phyloP scores from a whole-genome alignment of 2,329 filamentous ascomycete species.

The Dothistroma septosporum region DNA sequence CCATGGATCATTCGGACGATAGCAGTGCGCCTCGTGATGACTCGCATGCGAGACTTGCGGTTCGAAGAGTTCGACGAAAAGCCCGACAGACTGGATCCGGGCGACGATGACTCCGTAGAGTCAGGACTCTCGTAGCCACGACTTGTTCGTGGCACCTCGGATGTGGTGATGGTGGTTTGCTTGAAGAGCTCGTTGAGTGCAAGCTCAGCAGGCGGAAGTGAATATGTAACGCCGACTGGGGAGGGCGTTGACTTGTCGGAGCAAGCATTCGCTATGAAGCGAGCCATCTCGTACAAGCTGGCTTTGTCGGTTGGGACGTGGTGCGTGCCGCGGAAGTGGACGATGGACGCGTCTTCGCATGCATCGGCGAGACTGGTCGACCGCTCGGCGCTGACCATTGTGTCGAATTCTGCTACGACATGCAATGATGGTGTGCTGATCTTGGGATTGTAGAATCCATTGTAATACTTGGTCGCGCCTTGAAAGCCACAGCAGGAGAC shows the following conservation, averaged over 20 bases:
- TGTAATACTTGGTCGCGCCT: conserved; percentile 17
- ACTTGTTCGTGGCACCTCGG: not conserved
- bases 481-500: conserved; percentile 19
- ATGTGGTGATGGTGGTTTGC: not conserved
- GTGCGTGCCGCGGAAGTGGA: conserved; percentile 17
- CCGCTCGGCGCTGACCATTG: conserved; percentile 18
- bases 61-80: not conserved
- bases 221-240: not conserved
- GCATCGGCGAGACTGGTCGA: conserved; percentile 10
- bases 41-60: not conserved
- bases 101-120: not conserved
- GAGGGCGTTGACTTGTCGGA: not conserved
- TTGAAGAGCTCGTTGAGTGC: not conserved
- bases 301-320: conserved; percentile 14
- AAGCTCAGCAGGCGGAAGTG: not conserved
- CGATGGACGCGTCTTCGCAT: conserved; percentile 11
- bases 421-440: conserved; percentile 17
- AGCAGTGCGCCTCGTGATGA: conserved; percentile 1
- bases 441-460: conserved; percentile 20
- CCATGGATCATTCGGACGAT: conserved; percentile 1
- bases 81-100: conserved; percentile 2
- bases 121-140: not conserved
- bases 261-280: conserved; percentile 14
- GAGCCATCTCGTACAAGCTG: conserved; percentile 14
- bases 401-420: conserved; percentile 18